These are phyloP conservation scores for Mrakia frigida DNA, from an alignment of 768 basidiomycete genomes.

Conservation along the genomic window DNA sequence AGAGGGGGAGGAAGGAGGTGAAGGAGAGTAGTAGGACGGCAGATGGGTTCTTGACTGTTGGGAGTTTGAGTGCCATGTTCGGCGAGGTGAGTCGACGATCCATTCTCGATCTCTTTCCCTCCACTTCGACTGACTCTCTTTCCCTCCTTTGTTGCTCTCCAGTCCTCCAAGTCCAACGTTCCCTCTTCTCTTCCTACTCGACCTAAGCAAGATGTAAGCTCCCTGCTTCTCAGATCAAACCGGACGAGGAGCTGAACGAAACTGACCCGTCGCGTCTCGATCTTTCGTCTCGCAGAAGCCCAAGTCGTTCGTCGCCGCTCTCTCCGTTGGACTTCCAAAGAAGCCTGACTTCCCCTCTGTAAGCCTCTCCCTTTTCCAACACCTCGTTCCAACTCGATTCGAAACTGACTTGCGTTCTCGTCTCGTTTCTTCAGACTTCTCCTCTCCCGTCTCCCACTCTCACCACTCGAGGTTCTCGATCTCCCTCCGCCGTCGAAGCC, in stretches of 20 bases:
- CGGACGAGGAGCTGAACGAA: not conserved
- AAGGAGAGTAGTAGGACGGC: not conserved
- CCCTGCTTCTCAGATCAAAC: not conserved
- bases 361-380: not conserved
- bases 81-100: not conserved
- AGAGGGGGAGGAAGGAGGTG: not conserved
- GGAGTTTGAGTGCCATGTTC: slow-evolving; percentile 22
- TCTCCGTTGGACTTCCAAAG: not conserved
- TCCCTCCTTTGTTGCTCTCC: not conserved
- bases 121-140: too few relatives aligned
- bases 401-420: too few relatives aligned
- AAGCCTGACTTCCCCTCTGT: not conserved
- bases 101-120: not conserved
- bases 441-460: not conserved
- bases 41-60: not conserved
- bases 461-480: too few relatives aligned
- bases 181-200: not conserved
- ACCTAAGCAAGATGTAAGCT: not conserved
- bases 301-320: not conserved
- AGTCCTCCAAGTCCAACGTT: slow-evolving; percentile 13
- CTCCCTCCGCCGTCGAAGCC: too few relatives aligned
- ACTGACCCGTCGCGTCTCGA: not conserved
- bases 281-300: not conserved
- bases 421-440: not conserved
- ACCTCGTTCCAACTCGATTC: not conserved